A percentile compares a stretch with the other conserved stretches of the same genome.
These are phyloP conservation scores for Coniosporium tulheliwenetii DNA, from an alignment of 2,329 filamentous ascomycete species.

Conservation along the genomic window DNA sequence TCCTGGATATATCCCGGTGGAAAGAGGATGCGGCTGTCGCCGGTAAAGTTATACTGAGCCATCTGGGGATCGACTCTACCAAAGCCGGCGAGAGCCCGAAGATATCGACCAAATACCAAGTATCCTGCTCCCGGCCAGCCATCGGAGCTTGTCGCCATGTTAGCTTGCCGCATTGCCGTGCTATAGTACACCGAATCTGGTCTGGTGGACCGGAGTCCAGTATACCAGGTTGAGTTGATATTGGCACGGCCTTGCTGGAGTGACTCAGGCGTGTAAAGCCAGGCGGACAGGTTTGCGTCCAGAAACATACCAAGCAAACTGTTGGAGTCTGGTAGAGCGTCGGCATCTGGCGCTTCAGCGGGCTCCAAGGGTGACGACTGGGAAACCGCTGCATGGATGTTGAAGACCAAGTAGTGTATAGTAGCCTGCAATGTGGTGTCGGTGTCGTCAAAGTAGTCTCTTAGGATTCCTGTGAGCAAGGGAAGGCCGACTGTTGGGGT, in stretches of 20 bases:
- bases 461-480: slow-evolving; percentile 32
- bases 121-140: slow-evolving; percentile 50
- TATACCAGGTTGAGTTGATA: slow-evolving; percentile 44
- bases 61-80: slow-evolving; percentile 43
- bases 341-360: slow-evolving; percentile 22
- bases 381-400: slow-evolving; percentile 41
- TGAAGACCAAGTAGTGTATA: slow-evolving; percentile 37
- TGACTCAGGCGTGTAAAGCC: slow-evolving; percentile 37
- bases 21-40: slow-evolving; percentile 39
- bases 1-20: slow-evolving; percentile 26
- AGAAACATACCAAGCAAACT: slow-evolving; percentile 33
- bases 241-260: slow-evolving; percentile 37
- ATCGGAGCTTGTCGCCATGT: slow-evolving; percentile 31
- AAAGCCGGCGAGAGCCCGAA: slow-evolving; percentile 39
- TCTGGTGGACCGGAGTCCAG: slow-evolving; percentile 21
- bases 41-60: slow-evolving; percentile 35
- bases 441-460: slow-evolving; percentile 37
- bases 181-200: slow-evolving; percentile 39
- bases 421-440: slow-evolving; percentile 39
- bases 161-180: slow-evolving; percentile 18
- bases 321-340: slow-evolving; percentile 26
- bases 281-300: slow-evolving; percentile 29
- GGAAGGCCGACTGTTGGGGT: slow-evolving; percentile 35
- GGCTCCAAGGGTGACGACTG: slow-evolving; percentile 24
- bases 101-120: slow-evolving; percentile 37